A percentile compares a stretch with the other conserved stretches of the same genome.
Evolutionary conservation across 2,329 filamentous ascomycete species (phyloP).

Genomic region (Tolypocladium guangdongense): DNA sequence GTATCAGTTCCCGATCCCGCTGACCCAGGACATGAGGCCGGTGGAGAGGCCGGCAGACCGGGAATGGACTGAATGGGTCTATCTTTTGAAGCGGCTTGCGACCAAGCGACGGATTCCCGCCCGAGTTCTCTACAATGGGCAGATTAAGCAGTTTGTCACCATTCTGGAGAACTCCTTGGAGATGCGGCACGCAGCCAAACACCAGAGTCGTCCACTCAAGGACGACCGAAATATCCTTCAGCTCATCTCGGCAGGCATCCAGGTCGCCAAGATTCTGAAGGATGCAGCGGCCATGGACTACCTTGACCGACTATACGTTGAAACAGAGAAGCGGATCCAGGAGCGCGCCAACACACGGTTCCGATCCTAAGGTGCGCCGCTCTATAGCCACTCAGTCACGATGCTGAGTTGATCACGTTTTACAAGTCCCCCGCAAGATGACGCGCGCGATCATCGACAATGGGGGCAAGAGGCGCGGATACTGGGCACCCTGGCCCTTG

Average conservation of each 20-base stretch:
- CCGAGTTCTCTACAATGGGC: constrained; percentile 73
- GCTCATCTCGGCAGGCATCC: constrained; percentile 75
- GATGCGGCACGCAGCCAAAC: constrained; percentile 76
- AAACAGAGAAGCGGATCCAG: constrained; percentile 69
- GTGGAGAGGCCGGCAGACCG: constrained; percentile 64
- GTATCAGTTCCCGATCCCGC: constrained; percentile 80
- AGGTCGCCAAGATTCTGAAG: constrained; percentile 79
- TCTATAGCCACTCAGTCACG: constrained; percentile 3
- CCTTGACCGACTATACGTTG: constrained; percentile 70
- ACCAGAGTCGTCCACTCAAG: constrained; percentile 73
- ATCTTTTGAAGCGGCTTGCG: constrained; percentile 72
- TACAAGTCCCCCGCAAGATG: background rate
- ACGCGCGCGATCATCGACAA: background rate
- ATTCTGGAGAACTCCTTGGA: constrained; percentile 81
- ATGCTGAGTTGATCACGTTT: constrained; percentile 10
- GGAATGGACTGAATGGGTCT: constrained; percentile 90
- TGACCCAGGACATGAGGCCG: constrained; percentile 72
- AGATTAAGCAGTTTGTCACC: constrained; percentile 86
- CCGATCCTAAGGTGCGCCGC: constrained; percentile 14
- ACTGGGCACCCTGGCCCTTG: background rate
- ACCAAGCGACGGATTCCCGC: constrained; percentile 80
- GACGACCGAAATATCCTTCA: constrained; percentile 84
- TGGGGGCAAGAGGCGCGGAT: background rate
- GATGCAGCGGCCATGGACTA: constrained; percentile 76
- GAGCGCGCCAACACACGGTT: constrained; percentile 39